Evolutionary conservation across 2,329 filamentous ascomycete species (phyloP).

Genomic region (Drechslerella coelobrocha): DNA sequence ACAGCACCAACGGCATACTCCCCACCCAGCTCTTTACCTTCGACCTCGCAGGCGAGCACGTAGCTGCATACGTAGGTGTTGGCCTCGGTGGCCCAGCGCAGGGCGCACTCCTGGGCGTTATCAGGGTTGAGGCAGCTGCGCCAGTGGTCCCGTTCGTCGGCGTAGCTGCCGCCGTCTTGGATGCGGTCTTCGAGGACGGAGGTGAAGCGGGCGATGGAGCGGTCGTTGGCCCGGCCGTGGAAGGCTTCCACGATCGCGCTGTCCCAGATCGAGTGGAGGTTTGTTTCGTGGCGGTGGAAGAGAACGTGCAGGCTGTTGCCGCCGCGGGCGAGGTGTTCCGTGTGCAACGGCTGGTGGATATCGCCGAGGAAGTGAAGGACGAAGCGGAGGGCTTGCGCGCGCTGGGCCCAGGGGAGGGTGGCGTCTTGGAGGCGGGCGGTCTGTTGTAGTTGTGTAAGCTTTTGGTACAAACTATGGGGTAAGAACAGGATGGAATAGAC

Average conservation of each 20-base stretch:
- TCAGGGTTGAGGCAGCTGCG: constrained; percentile 65
- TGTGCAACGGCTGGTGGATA: constrained; percentile 73
- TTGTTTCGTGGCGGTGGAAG: constrained; percentile 67
- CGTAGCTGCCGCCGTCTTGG: constrained; percentile 64
- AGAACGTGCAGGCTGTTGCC: constrained; percentile 73
- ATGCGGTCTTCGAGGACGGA: constrained; percentile 66
- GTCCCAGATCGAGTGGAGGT: constrained; percentile 78
- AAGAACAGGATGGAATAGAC: background rate
- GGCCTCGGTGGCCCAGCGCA: constrained; percentile 70
- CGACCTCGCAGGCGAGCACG: constrained; percentile 63
- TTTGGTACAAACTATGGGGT: constrained; percentile 55
- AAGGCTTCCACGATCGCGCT: constrained; percentile 71
- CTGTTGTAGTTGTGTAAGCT: constrained; percentile 57
- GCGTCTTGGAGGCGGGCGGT: constrained; percentile 62
- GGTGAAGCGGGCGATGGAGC: constrained; percentile 66
- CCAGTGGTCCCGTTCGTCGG: constrained; percentile 64
- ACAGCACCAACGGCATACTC: constrained; percentile 70
- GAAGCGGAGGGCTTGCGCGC: constrained; percentile 61
- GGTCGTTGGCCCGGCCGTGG: constrained; percentile 63
- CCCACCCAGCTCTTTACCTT: constrained; percentile 67
- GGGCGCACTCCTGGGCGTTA: constrained; percentile 65
- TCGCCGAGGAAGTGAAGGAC: constrained; percentile 73
- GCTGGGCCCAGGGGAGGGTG: constrained; percentile 60
- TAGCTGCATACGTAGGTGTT: constrained; percentile 67
- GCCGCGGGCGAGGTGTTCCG: constrained; percentile 69